These are phyloP conservation scores for Colletotrichum neosansevieriae DNA, from an alignment of 2,329 filamentous ascomycete genomes.

Conservation along the genomic window DNA sequence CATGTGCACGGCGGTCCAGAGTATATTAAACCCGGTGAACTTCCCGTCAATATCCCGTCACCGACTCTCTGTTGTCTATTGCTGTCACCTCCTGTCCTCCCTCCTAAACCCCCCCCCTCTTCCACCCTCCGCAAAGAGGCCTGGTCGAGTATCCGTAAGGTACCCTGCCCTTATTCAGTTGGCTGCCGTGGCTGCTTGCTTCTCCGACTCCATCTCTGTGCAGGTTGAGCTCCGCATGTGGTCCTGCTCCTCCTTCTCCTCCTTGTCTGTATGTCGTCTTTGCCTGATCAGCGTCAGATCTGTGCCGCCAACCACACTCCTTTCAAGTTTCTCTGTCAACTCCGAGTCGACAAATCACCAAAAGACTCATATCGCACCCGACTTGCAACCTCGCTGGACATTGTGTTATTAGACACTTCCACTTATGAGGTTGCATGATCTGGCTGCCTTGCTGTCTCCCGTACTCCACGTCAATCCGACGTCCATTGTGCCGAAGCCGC, in stretches of 20 bases:
- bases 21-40: slow-evolving; percentile 36
- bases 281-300: slow-evolving; percentile 39
- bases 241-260: slow-evolving; percentile 36
- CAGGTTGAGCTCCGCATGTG: slow-evolving; percentile 38
- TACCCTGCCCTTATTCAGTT: slow-evolving; percentile 32
- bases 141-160: slow-evolving; percentile 11
- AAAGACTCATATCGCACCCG: slow-evolving; percentile 25
- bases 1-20: slow-evolving; percentile 20
- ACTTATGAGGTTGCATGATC: slow-evolving; percentile 17
- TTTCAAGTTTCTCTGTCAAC: slow-evolving; percentile 32
- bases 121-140: not conserved
- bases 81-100: no score
- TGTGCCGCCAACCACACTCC: slow-evolving; percentile 28
- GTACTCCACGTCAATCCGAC: not conserved
- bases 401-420: slow-evolving; percentile 40
- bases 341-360: slow-evolving; percentile 22
- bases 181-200: slow-evolving; percentile 36
- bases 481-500: slow-evolving; percentile 2
- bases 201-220: slow-evolving; percentile 38
- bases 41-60: slow-evolving; percentile 25
- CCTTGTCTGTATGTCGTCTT: slow-evolving; percentile 38
- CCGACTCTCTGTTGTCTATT: not conserved
- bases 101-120: no score
- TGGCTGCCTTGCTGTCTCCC: slow-evolving; percentile 11
- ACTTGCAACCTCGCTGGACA: slow-evolving; percentile 20